A percentile compares a stretch with the other conserved stretches of the same genome.
These are phyloP conservation scores for Astragalus glycyphyllos DNA, from an alignment of 306 rosid genomes.

Conservation along the genomic window DNA sequence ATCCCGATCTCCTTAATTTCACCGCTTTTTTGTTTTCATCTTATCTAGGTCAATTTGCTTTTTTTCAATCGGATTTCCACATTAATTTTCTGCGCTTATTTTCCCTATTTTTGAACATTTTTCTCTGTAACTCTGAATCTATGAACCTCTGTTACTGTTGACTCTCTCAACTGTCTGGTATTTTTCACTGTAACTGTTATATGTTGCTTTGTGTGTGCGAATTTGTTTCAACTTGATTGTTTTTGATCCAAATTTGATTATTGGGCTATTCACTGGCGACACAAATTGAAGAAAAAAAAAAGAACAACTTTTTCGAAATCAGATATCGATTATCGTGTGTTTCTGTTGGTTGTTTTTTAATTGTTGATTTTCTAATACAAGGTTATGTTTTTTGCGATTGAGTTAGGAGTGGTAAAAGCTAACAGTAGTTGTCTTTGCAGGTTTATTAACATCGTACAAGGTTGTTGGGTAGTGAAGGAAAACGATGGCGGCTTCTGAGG, in stretches of 20 bases:
- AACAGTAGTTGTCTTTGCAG: conserved; percentile 40
- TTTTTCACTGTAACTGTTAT: background rate
- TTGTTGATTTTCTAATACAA: conserved; percentile 10
- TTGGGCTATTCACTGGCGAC: background rate
- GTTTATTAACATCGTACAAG: conserved; percentile 38
- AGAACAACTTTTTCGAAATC: background rate
- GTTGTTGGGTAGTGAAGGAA: conserved; percentile 46
- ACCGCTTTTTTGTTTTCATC: background rate
- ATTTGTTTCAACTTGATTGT: background rate
- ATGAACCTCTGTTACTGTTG: background rate
- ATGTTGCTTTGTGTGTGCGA: conserved; percentile 21
- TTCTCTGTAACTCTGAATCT: conserved; percentile 32
- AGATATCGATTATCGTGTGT: background rate
- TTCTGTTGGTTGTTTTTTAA: conserved; percentile 11
- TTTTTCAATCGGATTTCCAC: conserved; percentile 19
- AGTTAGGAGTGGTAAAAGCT: conserved; percentile 20
- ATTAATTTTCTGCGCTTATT: background rate
- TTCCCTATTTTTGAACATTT: background rate
- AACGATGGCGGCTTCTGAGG: conserved; percentile 88
- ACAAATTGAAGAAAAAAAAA: background rate
- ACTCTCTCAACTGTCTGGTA: conserved; percentile 7
- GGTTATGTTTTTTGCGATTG: conserved; percentile 19
- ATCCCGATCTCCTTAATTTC: conserved; percentile 41
- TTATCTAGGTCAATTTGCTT: background rate
- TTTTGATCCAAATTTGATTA: conserved; percentile 19